Evolutionary conservation across 1,139 yeast genomes (phyloP).

Genomic region (Yamadazyma atmosphaerica): DNA sequence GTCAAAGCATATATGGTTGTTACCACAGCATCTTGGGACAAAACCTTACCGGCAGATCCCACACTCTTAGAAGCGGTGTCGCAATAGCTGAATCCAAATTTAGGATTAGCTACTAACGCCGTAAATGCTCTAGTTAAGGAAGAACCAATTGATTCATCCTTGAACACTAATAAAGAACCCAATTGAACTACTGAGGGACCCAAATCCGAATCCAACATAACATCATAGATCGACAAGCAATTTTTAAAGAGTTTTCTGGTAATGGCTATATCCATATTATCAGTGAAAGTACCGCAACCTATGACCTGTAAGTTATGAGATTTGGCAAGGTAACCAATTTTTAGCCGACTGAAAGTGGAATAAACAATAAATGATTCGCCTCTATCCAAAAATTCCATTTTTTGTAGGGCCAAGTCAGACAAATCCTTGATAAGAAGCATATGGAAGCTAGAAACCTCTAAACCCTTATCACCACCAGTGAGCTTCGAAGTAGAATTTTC

Average conservation of each 20-base stretch:
- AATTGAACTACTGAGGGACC: conserved; percentile 53
- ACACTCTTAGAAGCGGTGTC: conserved; percentile 40
- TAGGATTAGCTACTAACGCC: conserved; percentile 47
- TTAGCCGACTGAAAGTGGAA: conserved; percentile 39
- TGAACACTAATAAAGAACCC: conserved; percentile 54
- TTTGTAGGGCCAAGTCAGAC: conserved; percentile 37
- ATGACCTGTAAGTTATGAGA: conserved; percentile 40
- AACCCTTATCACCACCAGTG: conserved; percentile 9
- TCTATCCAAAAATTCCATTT: conserved; percentile 44
- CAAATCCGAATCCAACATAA: conserved; percentile 46
- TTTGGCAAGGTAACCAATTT: conserved; percentile 44
- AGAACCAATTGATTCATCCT: conserved; percentile 47
- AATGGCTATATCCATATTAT: conserved; percentile 33
- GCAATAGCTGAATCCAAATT: conserved; percentile 30
- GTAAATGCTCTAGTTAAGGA: conserved; percentile 51
- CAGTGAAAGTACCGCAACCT: conserved; percentile 45
- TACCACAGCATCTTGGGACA: conserved; percentile 78
- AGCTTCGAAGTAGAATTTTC: conserved; percentile 11
- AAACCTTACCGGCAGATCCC: conserved; percentile 45
- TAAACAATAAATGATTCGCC: conserved; percentile 48
- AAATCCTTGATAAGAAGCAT: conserved; percentile 31
- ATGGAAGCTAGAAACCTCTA: conserved; percentile 25
- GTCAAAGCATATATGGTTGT: conserved; percentile 85
- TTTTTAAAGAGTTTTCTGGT: conserved; percentile 37
- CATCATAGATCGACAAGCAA: conserved; percentile 41